These are phyloP conservation scores for Cystofilobasidium ferigula DNA, from an alignment of 768 basidiomycete genomes.

Conservation along the genomic window DNA sequence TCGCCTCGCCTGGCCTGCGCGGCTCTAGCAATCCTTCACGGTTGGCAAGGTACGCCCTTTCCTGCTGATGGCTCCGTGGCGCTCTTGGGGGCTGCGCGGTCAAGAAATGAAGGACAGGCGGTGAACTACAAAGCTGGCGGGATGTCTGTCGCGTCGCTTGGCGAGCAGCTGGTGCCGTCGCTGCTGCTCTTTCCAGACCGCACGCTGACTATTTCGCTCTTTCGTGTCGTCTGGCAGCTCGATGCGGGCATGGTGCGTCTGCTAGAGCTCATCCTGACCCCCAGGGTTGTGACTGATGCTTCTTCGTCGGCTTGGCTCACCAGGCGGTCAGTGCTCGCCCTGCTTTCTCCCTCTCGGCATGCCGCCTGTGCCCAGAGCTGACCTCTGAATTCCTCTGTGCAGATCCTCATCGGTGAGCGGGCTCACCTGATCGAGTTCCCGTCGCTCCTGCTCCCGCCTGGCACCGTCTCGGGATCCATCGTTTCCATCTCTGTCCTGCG, in stretches of 20 bases:
- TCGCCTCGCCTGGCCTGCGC: background rate
- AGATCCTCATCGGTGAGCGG: constrained; percentile 86
- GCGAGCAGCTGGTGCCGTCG: background rate
- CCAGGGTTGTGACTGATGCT: background rate
- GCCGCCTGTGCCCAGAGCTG: constrained; percentile 22
- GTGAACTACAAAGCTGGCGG: background rate
- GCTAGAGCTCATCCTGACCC: background rate
- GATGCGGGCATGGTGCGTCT: constrained; percentile 12
- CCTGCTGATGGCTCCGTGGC: background rate
- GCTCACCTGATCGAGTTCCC: constrained; percentile 98
- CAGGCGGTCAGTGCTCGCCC: constrained; percentile 55
- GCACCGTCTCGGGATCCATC: constrained; percentile 84
- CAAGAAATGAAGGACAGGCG: background rate
- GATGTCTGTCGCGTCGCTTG: background rate
- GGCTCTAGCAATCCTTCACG: constrained; percentile 49
- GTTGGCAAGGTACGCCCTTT: constrained; percentile 89
- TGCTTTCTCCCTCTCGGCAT: constrained; percentile 26
- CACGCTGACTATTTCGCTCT: background rate
- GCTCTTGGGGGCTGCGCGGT: background rate
- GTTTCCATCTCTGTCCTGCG: constrained; percentile 92
- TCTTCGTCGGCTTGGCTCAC: background rate
- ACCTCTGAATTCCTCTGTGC: constrained; percentile 8
- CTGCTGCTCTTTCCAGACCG: background rate
- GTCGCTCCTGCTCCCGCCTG: constrained; percentile 83
- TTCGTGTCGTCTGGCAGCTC: constrained; percentile 1